Evolutionary conservation across 2,329 filamentous ascomycete genomes (phyloP).

Genomic region (Orbilia blumenaviensis): DNA sequence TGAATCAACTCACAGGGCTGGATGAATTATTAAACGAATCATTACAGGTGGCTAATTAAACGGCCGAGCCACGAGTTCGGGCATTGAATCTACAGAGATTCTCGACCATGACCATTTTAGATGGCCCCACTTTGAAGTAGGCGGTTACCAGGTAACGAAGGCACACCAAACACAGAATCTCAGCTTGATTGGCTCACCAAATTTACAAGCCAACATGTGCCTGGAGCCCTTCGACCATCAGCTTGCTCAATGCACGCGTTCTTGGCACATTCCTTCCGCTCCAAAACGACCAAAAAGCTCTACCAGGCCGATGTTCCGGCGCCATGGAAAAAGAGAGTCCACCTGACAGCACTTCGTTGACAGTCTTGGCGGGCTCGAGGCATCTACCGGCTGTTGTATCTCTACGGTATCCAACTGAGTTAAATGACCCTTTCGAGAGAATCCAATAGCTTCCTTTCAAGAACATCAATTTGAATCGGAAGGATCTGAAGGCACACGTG

Average conservation of each 20-base stretch:
- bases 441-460: too few species aligned
- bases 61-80: background rate
- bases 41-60: too few species aligned
- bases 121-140: background rate
- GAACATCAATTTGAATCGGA: too few species aligned
- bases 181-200: constrained; percentile 6
- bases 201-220: constrained; percentile 2
- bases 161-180: background rate
- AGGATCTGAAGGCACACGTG: too few species aligned
- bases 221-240: background rate
- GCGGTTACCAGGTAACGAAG: constrained; percentile 14
- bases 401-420: too few species aligned
- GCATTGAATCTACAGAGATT: background rate
- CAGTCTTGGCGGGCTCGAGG: background rate
- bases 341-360: too few species aligned
- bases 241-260: background rate
- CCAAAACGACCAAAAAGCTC: too few species aligned
- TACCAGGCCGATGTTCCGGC: constrained; percentile 5
- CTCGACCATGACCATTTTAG: constrained; percentile 10
- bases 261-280: background rate
- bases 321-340: too few species aligned
- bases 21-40: too few species aligned
- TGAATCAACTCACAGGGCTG: too few species aligned
- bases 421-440: too few species aligned
- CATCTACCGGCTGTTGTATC: too few species aligned